These are phyloP conservation scores for Pichia sp. DNA, from an alignment of 1,139 yeast species.

Conservation along the genomic window DNA sequence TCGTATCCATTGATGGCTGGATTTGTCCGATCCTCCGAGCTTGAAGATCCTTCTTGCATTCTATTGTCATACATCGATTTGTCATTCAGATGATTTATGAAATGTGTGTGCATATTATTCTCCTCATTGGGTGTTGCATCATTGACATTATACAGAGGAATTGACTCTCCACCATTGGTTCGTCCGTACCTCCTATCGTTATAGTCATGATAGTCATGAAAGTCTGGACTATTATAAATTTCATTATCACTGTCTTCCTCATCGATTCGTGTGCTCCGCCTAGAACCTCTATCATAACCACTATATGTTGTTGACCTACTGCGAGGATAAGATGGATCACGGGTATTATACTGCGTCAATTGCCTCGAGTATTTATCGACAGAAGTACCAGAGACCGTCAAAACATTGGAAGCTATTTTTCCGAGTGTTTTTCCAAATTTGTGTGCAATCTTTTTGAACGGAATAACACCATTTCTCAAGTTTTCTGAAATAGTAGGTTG, in stretches of 20 bases:
- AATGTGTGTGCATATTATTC: conserved; percentile 5
- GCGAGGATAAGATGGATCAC: conserved; percentile 6
- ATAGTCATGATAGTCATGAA: neutral
- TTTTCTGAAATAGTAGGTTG: conserved; percentile 14
- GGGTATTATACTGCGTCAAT: conserved; percentile 26
- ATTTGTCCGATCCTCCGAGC: neutral
- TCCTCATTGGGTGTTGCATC: neutral
- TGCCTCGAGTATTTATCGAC: conserved; percentile 21
- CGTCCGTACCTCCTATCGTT: neutral
- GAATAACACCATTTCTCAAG: conserved; percentile 13
- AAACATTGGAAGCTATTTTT: conserved; percentile 11
- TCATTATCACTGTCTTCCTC: conserved; percentile 2
- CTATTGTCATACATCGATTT: neutral
- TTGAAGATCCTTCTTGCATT: conserved; percentile 8
- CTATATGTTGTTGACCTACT: conserved; percentile 5
- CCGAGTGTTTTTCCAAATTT: conserved; percentile 11
- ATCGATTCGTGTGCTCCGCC: neutral
- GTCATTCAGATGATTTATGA: conserved; percentile 4
- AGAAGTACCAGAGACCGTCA: conserved; percentile 16
- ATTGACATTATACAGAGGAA: neutral
- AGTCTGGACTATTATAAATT: neutral
- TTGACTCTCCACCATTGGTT: neutral
- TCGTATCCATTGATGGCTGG: neutral
- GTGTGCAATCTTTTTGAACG: conserved; percentile 10
- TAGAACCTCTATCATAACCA: neutral